Evolutionary conservation across 768 basidiomycete genomes (phyloP).

Genomic region (Boletus reticulatus): DNA sequence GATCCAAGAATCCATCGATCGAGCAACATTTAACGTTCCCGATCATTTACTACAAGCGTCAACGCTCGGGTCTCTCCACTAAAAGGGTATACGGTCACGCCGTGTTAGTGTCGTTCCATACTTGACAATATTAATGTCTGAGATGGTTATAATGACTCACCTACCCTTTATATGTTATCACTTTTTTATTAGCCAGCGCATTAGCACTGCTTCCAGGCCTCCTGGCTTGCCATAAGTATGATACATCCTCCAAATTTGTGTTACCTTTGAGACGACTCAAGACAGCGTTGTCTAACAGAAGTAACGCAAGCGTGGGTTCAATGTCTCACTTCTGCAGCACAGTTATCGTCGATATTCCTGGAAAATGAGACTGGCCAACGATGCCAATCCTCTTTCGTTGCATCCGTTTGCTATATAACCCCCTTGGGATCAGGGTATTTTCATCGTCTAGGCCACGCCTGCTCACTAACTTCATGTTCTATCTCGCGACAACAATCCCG

Average conservation of each 20-base stretch:
- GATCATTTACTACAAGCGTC: conserved; percentile 20
- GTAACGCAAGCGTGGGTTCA: not conserved
- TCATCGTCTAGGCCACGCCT: not conserved
- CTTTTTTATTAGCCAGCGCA: conserved; percentile 2
- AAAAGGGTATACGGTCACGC: conserved; percentile 20
- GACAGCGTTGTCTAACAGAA: not conserved
- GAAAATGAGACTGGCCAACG: conserved; percentile 10
- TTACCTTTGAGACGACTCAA: not conserved
- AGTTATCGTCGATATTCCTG: not conserved
- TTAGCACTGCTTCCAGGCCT: not conserved
- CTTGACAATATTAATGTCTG: conserved; percentile 10
- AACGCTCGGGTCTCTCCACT: conserved; percentile 19
- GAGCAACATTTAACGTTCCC: conserved; percentile 37
- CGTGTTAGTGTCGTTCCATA: conserved; percentile 14
- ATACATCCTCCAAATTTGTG: no score
- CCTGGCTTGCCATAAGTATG: not conserved
- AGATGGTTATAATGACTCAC: conserved; percentile 2
- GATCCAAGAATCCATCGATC: conserved; percentile 33
- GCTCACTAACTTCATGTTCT: not conserved
- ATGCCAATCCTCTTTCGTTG: not conserved
- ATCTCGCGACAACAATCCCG: conserved; percentile 3
- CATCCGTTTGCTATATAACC: not conserved
- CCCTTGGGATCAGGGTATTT: not conserved
- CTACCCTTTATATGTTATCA: conserved; percentile 25
- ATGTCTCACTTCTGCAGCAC: conserved; percentile 8